A percentile compares a stretch with the other conserved stretches of the same genome.
phyloP scores from a whole-genome alignment of 805 yeast species.

The Starmerella apis region DNA sequence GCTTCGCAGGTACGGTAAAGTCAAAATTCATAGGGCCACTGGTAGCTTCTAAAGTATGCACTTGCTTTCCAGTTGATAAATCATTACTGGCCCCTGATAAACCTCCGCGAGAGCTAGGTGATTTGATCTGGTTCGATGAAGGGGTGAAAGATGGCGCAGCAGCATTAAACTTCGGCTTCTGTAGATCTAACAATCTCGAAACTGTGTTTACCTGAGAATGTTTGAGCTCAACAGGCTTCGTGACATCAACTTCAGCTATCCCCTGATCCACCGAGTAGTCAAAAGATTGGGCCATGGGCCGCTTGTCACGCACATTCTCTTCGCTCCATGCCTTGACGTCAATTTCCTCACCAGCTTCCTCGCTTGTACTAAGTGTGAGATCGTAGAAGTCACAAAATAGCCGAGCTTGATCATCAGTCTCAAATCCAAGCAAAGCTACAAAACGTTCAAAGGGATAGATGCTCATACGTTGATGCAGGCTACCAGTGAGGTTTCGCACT shows the following conservation, averaged over 20 bases:
- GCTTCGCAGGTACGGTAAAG: no score
- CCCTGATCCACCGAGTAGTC: conserved; percentile 11
- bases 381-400: conserved; percentile 57
- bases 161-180: conserved; percentile 1
- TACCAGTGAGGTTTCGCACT: conserved; percentile 50
- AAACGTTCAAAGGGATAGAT: conserved; percentile 47
- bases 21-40: no score
- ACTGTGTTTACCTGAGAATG: not conserved
- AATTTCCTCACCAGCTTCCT: conserved; percentile 16
- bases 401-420: conserved; percentile 42
- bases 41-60: no score
- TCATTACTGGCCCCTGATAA: not conserved
- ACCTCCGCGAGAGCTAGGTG: no score
- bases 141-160: conserved; percentile 6
- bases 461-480: conserved; percentile 53
- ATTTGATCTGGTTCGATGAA: not conserved
- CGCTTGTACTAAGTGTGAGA: conserved; percentile 27
- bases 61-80: not conserved
- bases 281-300: conserved; percentile 12
- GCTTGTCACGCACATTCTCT: conserved; percentile 7
- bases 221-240: not conserved
- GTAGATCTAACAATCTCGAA: not conserved
- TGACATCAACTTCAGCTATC: conserved; percentile 1
- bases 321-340: conserved; percentile 22
- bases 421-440: conserved; percentile 52